Base-by-base conservation (phyloP, 495 filamentous ascomycete genomes). In the Geopyxis carbonaria region DNA sequence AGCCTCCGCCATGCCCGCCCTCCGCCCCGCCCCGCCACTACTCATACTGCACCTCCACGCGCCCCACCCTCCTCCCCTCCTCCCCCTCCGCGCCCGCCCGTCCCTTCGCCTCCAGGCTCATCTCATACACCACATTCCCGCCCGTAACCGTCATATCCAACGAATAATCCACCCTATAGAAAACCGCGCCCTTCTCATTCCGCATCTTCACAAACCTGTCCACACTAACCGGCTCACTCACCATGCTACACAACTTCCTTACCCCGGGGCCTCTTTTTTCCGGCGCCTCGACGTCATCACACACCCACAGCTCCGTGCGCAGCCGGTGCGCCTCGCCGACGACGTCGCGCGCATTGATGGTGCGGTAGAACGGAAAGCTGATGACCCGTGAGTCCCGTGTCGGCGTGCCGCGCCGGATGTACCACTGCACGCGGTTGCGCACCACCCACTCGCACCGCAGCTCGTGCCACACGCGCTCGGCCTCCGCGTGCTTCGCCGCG, bases 391-490 rank as follows among this genome's bases (percentile, higher is more conserved):
- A 56, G 9, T 55, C 50, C n/a, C n/a, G n/a, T n/a, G n/a, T n/a
- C 8, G 11, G 10, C 28, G 33, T 35, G 34, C 48, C 51, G 22
- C 46, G 40, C 32, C 49, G 35, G 36, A 64, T 65, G 38, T 62
- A 64, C 62, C 62, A 65, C 20, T 57, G 60, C 47, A 62, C 55
- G 34, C 51, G 34, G 14, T 52, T 50, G 35, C 42, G 43, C 11
- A 48, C 49, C 3, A 59, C 49, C 47, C 52, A 52, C 15, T 55
- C 53, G 16, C 50, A 54, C 22, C 51, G 24, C 5, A 57, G 21
- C 2, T 57, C 36, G 21, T 54, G 50, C 47, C 47, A 60, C 9
- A 38, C 43, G 22, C 42, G 47, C 39, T 59, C 37, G 11, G 21
- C 35, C 30, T 45, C 43, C 20, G 34, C 38, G 44, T 38, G 56